phyloP scores from a whole-genome alignment of 163 green algal genomes.

The Chlorella variabilis region DNA sequence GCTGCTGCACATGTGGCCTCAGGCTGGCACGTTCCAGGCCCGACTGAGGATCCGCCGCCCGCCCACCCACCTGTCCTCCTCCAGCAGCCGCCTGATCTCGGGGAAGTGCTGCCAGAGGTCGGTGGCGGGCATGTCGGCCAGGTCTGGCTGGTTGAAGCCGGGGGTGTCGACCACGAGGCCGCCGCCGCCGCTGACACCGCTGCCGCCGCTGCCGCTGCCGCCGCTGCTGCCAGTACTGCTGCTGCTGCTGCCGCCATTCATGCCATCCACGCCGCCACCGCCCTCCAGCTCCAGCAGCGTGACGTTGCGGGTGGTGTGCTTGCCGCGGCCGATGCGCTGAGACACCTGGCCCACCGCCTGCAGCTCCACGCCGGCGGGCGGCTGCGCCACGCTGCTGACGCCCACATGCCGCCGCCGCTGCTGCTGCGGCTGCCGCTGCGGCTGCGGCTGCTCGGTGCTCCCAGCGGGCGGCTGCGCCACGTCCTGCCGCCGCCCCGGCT shows the following conservation, averaged over 20 bases:
- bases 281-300: slow-evolving; percentile 73
- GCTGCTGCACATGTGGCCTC: no score
- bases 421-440: not conserved
- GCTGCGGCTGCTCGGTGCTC: not conserved
- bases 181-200: slow-evolving; percentile 45
- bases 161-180: slow-evolving; percentile 89
- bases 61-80: slow-evolving; percentile 39
- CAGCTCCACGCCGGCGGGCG: slow-evolving; percentile 21
- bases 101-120: slow-evolving; percentile 66
- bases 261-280: not conserved
- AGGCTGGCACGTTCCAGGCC: no score
- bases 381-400: not conserved
- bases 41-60: no score
- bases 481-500: not conserved
- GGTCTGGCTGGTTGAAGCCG: slow-evolving; percentile 78
- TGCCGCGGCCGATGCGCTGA: slow-evolving; percentile 75
- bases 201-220: not conserved
- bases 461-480: not conserved
- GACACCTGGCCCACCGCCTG: slow-evolving; percentile 76
- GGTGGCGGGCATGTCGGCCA: slow-evolving; percentile 42
- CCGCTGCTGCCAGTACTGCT: not conserved
- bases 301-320: slow-evolving; percentile 88
- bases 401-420: not conserved
- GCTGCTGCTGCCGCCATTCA: not conserved
- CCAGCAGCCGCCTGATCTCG: slow-evolving; percentile 53